Evolutionary conservation across 805 yeast genomes (phyloP), one percentile per base, ranked within the genome.

Genomic region (Candida orba): DNA sequence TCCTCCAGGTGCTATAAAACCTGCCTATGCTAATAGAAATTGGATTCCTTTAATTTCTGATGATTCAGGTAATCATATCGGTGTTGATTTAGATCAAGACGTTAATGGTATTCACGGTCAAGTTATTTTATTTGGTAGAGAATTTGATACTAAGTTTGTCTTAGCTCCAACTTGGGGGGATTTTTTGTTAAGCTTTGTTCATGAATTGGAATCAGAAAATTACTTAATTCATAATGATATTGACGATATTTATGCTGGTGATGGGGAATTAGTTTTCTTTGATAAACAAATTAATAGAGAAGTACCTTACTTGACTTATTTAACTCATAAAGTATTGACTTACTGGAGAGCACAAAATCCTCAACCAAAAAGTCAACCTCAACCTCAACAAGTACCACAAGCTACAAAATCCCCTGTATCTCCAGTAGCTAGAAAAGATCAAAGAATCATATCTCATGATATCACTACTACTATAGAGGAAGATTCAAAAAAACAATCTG

Each of bases 1-100:
- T 14, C 99, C 99, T 8, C 84, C 84, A 17, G 81, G 80, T 6
- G 67, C 80, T 12, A 69, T 89, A 37, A 84, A 85, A 59, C 73
- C 76, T 8, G 78, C 79, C 7, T 93, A 88, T 63, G 91, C 96
- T n/a, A 87, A 87, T 62, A 79, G 87, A 4, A 78, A 76, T 55
- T 91, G 99, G 99, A 79, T 91, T 46, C 98, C 99, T 4, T 64
- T 91, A 41, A 78, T 86, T 33, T 87, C 91, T 39, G 99, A 91
- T 62, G 79, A 77, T 42, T 82, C 79, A 20, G 99, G 99, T 37
- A 91, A 91, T 66, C 90, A 89, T 62, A 81, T 91, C 50, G 99
- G 89, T 41, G 69, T 93, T 14, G 99, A 91, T 65, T 72, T 91
- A 47, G 81, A 86, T 3, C 91, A 93, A 1, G 96, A 88, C 8